Conservation (phyloP, 2,329 filamentous ascomycete genomes). For the Colletotrichum theobromicola region DNA sequence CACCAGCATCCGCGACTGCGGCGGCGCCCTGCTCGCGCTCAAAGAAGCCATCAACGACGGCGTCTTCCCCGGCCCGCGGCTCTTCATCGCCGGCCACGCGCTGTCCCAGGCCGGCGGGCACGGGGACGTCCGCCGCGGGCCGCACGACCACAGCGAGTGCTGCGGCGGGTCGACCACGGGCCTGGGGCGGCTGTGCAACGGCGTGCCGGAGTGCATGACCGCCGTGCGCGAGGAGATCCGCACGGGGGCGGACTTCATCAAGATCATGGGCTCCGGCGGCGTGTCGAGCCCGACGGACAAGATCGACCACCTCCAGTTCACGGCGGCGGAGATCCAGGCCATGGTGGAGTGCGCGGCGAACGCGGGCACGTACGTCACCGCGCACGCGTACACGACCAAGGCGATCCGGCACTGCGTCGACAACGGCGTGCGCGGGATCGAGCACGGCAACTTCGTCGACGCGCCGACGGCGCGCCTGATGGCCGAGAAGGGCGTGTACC, state of each 20-base stretch:
- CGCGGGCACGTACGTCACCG: conserved; percentile 58
- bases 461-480: conserved; percentile 52
- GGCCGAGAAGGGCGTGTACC: conserved; percentile 50
- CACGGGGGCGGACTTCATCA: conserved; percentile 64
- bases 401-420: conserved; percentile 60
- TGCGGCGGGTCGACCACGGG: conserved; percentile 52
- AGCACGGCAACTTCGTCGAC: conserved; percentile 49
- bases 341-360: conserved; percentile 56
- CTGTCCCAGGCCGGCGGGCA: conserved; percentile 65
- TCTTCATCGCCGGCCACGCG: conserved; percentile 60
- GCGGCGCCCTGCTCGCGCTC: conserved; percentile 58
- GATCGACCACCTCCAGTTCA: conserved; percentile 61
- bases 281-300: conserved; percentile 61
- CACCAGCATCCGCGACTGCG: conserved; percentile 63
- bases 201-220: conserved; percentile 58
- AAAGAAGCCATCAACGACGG: conserved; percentile 61
- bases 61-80: conserved; percentile 57
- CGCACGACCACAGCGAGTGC: conserved; percentile 43
- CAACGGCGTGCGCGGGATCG: conserved; percentile 60
- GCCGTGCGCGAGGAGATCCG: conserved; percentile 60
- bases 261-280: conserved; percentile 65
- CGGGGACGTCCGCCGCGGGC: conserved; percentile 51
- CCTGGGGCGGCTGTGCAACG: conserved; percentile 54
- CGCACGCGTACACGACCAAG: conserved; percentile 61
- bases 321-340: conserved; percentile 58